phyloP scores from a whole-genome alignment of 805 yeast species.

The Cyberlindnera bimundalis region DNA sequence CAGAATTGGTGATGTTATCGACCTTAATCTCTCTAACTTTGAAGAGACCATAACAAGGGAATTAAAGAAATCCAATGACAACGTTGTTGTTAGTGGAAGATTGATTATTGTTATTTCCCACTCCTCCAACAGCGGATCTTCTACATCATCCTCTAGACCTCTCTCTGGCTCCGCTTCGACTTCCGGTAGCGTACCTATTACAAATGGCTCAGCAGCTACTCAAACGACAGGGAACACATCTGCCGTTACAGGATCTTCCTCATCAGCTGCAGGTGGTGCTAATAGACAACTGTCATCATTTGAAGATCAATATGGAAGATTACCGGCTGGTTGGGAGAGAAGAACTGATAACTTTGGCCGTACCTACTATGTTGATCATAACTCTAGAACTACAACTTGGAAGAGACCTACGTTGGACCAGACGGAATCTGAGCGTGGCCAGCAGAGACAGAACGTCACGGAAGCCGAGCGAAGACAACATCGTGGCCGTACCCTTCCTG shows the following conservation, averaged over 20 bases:
- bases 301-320: constrained; percentile 94
- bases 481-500: constrained; percentile 86
- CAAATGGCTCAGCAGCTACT: constrained; percentile 22
- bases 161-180: constrained; percentile 21
- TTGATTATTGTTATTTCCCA: constrained; percentile 73
- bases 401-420: constrained; percentile 87
- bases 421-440: constrained; percentile 60
- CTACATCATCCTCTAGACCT: constrained; percentile 15
- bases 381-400: constrained; percentile 99
- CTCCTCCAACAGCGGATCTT: constrained; percentile 22
- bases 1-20: constrained; percentile 84
- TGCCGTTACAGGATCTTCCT: constrained; percentile 18
- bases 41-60: constrained; percentile 93
- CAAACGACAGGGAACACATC: constrained; percentile 23
- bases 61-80: constrained; percentile 86
- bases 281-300: constrained; percentile 80
- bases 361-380: constrained; percentile 97
- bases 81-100: constrained; percentile 90
- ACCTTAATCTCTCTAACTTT: constrained; percentile 42
- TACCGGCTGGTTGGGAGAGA: constrained; percentile 99
- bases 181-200: background rate
- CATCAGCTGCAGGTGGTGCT: constrained; percentile 26
- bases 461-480: constrained; percentile 91
- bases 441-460: constrained; percentile 61
- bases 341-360: constrained; percentile 97